Conservation (phyloP, 106 monocot species). For the Dendrobium officinale region DNA sequence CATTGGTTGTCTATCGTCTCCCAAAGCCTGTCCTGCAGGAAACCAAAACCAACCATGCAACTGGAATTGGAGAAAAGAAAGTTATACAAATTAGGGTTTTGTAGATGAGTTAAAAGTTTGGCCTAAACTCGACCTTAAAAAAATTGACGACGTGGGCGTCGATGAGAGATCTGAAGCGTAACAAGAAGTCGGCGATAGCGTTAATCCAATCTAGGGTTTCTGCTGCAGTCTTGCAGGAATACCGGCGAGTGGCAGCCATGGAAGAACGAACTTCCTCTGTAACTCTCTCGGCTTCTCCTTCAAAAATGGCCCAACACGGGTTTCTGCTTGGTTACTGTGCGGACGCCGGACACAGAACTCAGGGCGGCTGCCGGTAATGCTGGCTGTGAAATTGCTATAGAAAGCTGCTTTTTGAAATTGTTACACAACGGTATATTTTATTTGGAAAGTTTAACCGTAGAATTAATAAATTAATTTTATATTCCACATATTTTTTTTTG, state of each 20-base stretch:
- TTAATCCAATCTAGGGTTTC: slow-evolving; percentile 77
- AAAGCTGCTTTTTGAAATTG: too few species aligned
- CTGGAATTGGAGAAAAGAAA: neutral
- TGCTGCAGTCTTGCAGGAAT: slow-evolving; percentile 46
- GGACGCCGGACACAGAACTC: too few species aligned
- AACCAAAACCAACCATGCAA: neutral
- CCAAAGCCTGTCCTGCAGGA: slow-evolving; percentile 69
- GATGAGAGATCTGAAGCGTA: slow-evolving; percentile 39
- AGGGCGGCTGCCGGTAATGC: too few species aligned
- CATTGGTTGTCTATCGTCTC: slow-evolving; percentile 63
- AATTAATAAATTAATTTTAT: too few species aligned
- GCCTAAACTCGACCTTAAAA: slow-evolving; percentile 53
- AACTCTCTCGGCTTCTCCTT: too few species aligned
- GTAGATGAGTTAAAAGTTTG: neutral
- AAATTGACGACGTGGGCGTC: slow-evolving; percentile 95
- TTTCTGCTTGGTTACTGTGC: too few species aligned
- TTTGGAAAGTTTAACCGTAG: too few species aligned
- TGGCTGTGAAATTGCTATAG: too few species aligned
- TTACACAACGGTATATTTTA: too few species aligned
- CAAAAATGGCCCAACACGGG: too few species aligned
- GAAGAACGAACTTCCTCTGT: neutral
- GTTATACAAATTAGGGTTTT: neutral
- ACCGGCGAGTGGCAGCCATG: slow-evolving; percentile 17
- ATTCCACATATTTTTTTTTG: too few species aligned
- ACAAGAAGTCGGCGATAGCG: slow-evolving; percentile 62